Percentiles rank a stretch among this genome's conserved stretches.
phyloP scores from a whole-genome alignment of 2,329 filamentous ascomycete species.

The Fusarium sulawesiense region DNA sequence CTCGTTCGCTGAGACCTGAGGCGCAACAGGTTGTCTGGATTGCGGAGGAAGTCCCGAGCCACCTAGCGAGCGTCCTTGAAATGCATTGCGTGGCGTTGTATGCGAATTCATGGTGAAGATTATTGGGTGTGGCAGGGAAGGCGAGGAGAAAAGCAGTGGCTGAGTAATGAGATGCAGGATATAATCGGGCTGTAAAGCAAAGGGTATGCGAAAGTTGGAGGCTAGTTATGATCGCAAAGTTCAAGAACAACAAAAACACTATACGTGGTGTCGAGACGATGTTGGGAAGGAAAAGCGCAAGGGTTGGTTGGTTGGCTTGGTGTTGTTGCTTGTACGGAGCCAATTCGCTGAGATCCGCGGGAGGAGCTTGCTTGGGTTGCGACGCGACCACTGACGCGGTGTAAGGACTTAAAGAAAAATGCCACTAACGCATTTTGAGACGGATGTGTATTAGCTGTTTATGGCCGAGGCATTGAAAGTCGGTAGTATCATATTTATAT shows the following conservation, averaged over 20 bases:
- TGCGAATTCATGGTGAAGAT: conserved; percentile 52
- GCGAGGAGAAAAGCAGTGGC: conserved; percentile 13
- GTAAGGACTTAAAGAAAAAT: conserved; percentile 14
- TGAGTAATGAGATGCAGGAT: conserved; percentile 21
- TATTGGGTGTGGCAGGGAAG: conserved; percentile 27
- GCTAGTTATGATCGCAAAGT: conserved; percentile 30
- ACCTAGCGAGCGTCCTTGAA: conserved; percentile 51
- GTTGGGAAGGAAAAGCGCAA: conserved; percentile 38
- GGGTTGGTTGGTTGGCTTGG: conserved; percentile 18
- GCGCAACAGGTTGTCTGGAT: conserved; percentile 49
- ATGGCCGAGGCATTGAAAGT: not conserved
- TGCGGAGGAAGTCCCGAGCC: conserved; percentile 49
- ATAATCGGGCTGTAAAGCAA: conserved; percentile 1
- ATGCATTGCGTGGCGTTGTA: conserved; percentile 52
- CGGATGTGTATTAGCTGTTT: not conserved
- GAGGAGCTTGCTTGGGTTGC: conserved; percentile 42
- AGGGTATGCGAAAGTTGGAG: conserved; percentile 14
- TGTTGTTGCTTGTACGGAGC: conserved; percentile 22
- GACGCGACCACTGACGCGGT: conserved; percentile 29
- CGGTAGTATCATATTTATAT: not conserved
- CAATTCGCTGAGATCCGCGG: conserved; percentile 30
- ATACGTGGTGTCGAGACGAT: conserved; percentile 15
- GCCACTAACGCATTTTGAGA: conserved; percentile 9
- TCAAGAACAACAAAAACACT: conserved; percentile 11
- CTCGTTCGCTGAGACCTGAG: conserved; percentile 53